Conservation (phyloP, 495 filamentous ascomycete genomes). For the Aspergillus avenaceus region DNA sequence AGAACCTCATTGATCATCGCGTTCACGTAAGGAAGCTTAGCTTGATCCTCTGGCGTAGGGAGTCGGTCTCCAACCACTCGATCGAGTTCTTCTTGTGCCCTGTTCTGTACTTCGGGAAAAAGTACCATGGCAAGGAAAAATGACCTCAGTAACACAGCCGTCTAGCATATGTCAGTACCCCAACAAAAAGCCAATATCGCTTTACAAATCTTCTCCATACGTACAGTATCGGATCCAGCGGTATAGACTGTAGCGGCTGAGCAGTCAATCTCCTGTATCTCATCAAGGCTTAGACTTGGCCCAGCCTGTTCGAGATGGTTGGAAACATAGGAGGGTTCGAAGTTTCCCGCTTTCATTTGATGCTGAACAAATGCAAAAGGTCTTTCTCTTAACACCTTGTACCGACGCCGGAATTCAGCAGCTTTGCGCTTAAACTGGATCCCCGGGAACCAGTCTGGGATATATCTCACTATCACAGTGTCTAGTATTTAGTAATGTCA, state of each 20-base stretch:
- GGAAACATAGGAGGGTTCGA: constrained; percentile 30
- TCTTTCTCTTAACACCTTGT: neutral
- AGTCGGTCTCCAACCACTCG: constrained; percentile 37
- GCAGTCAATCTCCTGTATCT: constrained; percentile 26
- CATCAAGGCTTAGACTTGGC: constrained; percentile 8
- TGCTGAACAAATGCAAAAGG: constrained; percentile 3
- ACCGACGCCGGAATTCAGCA: constrained; percentile 21
- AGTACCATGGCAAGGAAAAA: constrained; percentile 37
- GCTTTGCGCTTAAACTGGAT: constrained; percentile 35
- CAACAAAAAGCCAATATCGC: too few relatives aligned
- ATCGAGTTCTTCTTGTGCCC: constrained; percentile 52
- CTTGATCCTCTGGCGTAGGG: constrained; percentile 25
- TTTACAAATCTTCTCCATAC: too few relatives aligned
- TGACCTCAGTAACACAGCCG: too few relatives aligned
- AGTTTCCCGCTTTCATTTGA: constrained; percentile 28
- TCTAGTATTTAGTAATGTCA: neutral
- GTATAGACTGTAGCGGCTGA: constrained; percentile 42
- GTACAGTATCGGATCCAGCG: constrained; percentile 48
- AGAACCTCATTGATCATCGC: constrained; percentile 39
- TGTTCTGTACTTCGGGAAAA: constrained; percentile 37
- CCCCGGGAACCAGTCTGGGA: constrained; percentile 47
- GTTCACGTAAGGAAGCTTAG: constrained; percentile 33
- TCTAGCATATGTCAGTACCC: too few relatives aligned
- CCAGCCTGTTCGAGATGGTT: constrained; percentile 21
- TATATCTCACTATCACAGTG: constrained; percentile 21